Conservation (phyloP, 2,329 filamentous ascomycete species). For the Hypocreales sp. region DNA sequence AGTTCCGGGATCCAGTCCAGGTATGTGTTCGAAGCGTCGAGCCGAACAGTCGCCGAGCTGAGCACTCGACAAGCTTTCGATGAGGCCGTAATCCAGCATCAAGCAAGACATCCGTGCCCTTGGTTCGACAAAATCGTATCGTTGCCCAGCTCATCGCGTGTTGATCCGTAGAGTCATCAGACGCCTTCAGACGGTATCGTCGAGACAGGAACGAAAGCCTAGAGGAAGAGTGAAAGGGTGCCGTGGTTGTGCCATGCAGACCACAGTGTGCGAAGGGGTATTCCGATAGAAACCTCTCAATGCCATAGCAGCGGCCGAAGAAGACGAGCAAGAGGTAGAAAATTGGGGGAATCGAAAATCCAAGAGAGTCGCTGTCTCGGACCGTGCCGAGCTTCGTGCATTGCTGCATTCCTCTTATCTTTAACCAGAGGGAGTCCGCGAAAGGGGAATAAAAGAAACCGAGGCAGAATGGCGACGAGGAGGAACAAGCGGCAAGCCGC, state of each 20-base stretch:
- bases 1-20: too few species aligned
- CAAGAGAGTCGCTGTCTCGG: slow-evolving; percentile 29
- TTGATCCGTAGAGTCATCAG: slow-evolving; percentile 22
- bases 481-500: slow-evolving; percentile 23
- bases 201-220: slow-evolving; percentile 21
- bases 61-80: neutral
- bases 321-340: slow-evolving; percentile 8
- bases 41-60: too few species aligned
- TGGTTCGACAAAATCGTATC: neutral
- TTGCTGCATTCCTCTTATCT: slow-evolving; percentile 50
- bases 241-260: too few species aligned
- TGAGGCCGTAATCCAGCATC: too few species aligned
- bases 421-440: slow-evolving; percentile 16
- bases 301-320: neutral
- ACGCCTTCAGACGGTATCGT: slow-evolving; percentile 32
- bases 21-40: too few species aligned
- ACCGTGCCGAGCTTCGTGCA: slow-evolving; percentile 37
- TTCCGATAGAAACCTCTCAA: neutral
- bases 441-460: slow-evolving; percentile 14
- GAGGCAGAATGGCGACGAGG: slow-evolving; percentile 13
- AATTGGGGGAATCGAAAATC: slow-evolving; percentile 20
- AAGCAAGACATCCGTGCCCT: too few species aligned
- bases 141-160: too few species aligned
- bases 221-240: slow-evolving; percentile 21
- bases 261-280: too few species aligned